Conservation (phyloP, 768 basidiomycete genomes). For the Tylopilus sp. region DNA sequence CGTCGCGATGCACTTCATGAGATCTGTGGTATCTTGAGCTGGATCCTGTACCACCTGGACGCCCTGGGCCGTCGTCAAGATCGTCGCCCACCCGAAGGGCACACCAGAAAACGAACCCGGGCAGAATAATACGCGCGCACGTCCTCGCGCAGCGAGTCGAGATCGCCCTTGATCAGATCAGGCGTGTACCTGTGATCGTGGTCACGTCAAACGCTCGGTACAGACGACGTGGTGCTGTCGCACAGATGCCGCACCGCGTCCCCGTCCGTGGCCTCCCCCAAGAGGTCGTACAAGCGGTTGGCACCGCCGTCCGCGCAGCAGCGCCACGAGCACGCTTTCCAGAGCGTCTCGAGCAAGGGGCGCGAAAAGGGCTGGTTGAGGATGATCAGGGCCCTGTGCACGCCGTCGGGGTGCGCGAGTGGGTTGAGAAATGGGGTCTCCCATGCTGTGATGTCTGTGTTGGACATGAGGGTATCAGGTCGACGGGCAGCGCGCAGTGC, state of each 20-base stretch:
- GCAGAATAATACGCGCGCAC: slow-evolving; percentile 66
- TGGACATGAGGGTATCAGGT: background rate
- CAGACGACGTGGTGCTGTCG: background rate
- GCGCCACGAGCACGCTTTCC: slow-evolving; percentile 47
- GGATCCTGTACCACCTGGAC: slow-evolving; percentile 65
- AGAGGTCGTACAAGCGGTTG: slow-evolving; percentile 71
- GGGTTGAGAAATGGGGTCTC: slow-evolving; percentile 25
- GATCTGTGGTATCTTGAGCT: slow-evolving; percentile 85
- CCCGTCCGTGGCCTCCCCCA: slow-evolving; percentile 11
- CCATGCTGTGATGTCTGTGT: slow-evolving; percentile 18
- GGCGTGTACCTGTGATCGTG: slow-evolving; percentile 65
- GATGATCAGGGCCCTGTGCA: slow-evolving; percentile 65
- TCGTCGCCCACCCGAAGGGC: background rate
- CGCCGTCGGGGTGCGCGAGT: background rate
- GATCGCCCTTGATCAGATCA: slow-evolving; percentile 87
- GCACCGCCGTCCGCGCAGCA: slow-evolving; percentile 88
- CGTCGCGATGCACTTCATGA: slow-evolving; percentile 85
- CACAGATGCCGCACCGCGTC: slow-evolving; percentile 15
- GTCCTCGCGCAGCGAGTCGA: slow-evolving; percentile 82
- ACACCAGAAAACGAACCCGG: slow-evolving; percentile 39
- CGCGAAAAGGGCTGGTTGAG: slow-evolving; percentile 85
- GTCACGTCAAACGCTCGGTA: too few relatives aligned
- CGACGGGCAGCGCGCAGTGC: too few relatives aligned
- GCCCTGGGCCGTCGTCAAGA: slow-evolving; percentile 44
- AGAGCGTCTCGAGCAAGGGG: slow-evolving; percentile 60